Conservation (phyloP, 805 yeast genomes). For the Scheffersomyces stipitis region DNA sequence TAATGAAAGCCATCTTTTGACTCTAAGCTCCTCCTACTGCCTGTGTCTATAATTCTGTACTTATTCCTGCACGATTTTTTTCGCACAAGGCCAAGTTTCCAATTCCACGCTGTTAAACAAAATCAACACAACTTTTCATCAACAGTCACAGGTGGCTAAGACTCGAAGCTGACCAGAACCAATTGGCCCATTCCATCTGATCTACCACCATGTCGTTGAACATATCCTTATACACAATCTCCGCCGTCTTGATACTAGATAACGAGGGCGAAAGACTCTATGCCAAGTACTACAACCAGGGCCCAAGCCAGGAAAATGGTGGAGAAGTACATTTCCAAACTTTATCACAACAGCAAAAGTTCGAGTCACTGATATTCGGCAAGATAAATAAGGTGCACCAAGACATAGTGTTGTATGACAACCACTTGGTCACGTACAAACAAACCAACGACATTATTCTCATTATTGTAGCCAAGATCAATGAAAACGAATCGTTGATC, state of each 20-base stretch:
- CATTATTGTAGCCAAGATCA: constrained; percentile 67
- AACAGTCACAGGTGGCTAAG: too few relatives aligned
- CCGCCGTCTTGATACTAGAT: constrained; percentile 80
- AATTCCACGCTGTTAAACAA: too few relatives aligned
- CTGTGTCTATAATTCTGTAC: too few relatives aligned
- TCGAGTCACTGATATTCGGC: constrained; percentile 68
- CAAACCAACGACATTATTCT: constrained; percentile 75
- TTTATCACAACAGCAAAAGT: constrained; percentile 65
- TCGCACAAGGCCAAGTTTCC: too few relatives aligned
- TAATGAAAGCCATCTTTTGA: too few relatives aligned
- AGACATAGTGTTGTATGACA: constrained; percentile 79
- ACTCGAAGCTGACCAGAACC: too few relatives aligned
- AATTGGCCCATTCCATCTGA: too few relatives aligned
- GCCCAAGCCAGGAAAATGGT: not conserved
- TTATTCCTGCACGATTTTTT: too few relatives aligned
- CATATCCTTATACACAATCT: constrained; percentile 74
- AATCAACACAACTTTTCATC: too few relatives aligned
- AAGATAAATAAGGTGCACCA: constrained; percentile 81
- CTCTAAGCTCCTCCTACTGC: too few relatives aligned
- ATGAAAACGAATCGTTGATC: constrained; percentile 83
- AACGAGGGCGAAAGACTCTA: constrained; percentile 75
- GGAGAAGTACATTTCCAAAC: constrained; percentile 36
- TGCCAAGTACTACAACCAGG: constrained; percentile 71
- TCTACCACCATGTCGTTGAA: constrained; percentile 39
- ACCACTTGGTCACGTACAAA: constrained; percentile 80